Evolutionary conservation across 352 stramenopile species (phyloP), one percentile per base, ranked within the genome.

Genomic region (Globisporangium canariense): DNA sequence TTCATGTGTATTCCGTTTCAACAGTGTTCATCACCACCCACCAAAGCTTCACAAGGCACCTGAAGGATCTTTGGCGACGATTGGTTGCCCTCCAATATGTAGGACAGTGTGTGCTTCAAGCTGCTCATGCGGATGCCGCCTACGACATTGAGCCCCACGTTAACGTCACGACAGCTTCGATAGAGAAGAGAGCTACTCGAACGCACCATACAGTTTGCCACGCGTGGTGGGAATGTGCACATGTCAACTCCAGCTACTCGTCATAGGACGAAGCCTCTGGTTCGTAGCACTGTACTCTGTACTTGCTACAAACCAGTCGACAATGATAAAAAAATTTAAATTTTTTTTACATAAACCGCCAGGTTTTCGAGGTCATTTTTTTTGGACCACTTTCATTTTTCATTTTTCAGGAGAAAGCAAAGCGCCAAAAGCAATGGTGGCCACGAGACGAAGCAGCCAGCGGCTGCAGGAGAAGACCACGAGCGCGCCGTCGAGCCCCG

Each of bases 181-280:
- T 55, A 34, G 32, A 18, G 30, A 25, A 16, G 10, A 2, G 2
- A 46, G 28, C 6, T 28, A 53, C 13, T 5, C 25, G 11, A 11
- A 5, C 71, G 30, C 62, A 92, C 86, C 86, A n/a, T 93, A 91
- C 9, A 90, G 68, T 30, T 65, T 74, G n/a, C 86, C 86, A 22
- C 73, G 67, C 11, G 62, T 71, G 1, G 77, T 78, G 13, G 52
- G 41, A 51, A 92, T 78, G 13, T 75, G 77, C 7, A 94, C 78
- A 94, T 92, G 10, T 90, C 79, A 57, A 93, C 84, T 84, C 86
- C 25, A 28, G 25, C 25, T 28, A 28, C 25, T 28, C 25, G 25
- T 28, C 25, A 28, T 28, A 28, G 25, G 25, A 28, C 2, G 25
- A 28, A 28, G 25, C 25, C 25, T 28, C 25, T 28, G 25, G 25